Base-by-base conservation (phyloP, 2,329 filamentous ascomycete genomes). In the Pseudocercospora fuligena region DNA sequence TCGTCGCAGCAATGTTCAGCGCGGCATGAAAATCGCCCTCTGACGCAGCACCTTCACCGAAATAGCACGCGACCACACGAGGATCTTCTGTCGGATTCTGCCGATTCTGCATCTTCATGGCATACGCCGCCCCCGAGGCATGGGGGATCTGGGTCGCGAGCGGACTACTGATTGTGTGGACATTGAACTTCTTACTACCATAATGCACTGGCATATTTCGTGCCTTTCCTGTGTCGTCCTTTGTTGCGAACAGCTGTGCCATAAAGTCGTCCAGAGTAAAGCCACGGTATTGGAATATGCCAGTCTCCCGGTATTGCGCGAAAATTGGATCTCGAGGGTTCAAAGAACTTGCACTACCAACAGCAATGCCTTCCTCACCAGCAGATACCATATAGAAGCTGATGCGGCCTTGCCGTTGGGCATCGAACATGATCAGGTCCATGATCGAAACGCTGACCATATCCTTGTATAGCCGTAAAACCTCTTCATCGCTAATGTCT, bases 151-250 rank as follows among this genome's bases (percentile, higher is more conserved):
- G 93, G 0, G 93, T 97, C 19, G 92, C 93, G 16, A 97, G 81
- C 0, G 94, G 90, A 0, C 92, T 96, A 40, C 92, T 92, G 60
- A 97, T 92, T 5, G 93, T 94, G 78, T 96, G 92, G 75, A 97
- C 93, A 73, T 97, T 93, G 65, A 96, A 83, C 70, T 92, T 89
- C 65, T 85, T 88, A 78, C 91, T 93, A 56, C 94, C 94, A 75
- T 98, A 99, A 80, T 99, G 95, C 14, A 98, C 92, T 0, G 95
- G 95, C 95, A 99, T 99, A 75, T 97, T 98, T 69, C 94, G 88
- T 1, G 94, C 95, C 67, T 85, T 87, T 1, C 94, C 94, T 0
- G 85, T 80, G 73, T 99, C 95, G 69, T 92, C 87, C 63, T 83
- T 86, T 76, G 97, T 98, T 21, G 94, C 89, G 81, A 98, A 97